phyloP scores from a whole-genome alignment of 2,329 filamentous ascomycete species.

The Alternaria gaisen region DNA sequence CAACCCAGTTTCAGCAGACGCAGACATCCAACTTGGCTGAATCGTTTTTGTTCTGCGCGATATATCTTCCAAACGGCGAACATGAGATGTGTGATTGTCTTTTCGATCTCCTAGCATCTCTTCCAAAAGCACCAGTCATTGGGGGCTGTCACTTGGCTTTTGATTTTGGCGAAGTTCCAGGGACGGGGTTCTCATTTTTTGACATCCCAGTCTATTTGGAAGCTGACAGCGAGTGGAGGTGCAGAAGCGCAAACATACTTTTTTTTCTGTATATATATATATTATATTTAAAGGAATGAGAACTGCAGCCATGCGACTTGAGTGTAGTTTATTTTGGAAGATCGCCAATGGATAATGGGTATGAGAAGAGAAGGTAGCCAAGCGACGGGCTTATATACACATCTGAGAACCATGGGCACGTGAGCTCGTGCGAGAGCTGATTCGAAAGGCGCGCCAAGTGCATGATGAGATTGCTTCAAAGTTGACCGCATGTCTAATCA shows the following conservation, averaged over 20 bases:
- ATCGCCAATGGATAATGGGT: background rate
- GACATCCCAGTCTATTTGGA: too few relatives aligned
- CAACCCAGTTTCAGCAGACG: background rate
- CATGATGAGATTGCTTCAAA: background rate
- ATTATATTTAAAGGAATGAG: too few relatives aligned
- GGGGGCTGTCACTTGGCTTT: background rate
- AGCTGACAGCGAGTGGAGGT: background rate
- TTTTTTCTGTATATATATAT: too few relatives aligned
- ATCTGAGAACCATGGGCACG: fast-evolving
- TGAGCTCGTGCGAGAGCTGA: background rate
- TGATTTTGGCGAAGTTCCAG: background rate
- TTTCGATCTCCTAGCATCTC: background rate
- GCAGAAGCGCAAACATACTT: background rate
- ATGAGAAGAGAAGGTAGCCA: background rate
- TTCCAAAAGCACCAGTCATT: background rate
- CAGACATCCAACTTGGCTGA: background rate
- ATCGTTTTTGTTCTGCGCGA: fast-evolving
- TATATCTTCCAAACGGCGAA: background rate
- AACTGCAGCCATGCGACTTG: background rate
- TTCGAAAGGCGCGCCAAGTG: background rate
- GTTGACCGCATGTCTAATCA: background rate
- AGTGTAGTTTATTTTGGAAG: too few relatives aligned
- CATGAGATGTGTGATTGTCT: background rate
- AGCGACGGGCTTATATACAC: background rate
- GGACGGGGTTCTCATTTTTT: fast-evolving